Conservation (phyloP, 139 green algal species). For the Desmodesmus armatus region DNA sequence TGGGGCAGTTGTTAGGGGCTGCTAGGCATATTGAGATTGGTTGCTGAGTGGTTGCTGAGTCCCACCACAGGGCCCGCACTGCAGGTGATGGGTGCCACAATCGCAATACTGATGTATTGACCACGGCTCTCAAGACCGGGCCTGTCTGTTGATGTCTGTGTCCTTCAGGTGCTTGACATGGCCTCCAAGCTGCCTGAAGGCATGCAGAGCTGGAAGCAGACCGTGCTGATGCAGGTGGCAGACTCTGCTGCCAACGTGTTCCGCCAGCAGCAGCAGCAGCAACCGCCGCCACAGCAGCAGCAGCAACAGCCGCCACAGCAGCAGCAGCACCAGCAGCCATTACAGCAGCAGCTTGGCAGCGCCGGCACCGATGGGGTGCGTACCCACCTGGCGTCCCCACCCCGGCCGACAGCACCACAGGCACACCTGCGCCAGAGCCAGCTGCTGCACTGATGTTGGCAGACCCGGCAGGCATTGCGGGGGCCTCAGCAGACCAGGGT, state of each 20-base stretch:
- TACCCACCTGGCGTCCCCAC: not conserved
- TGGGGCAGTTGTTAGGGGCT: too few relatives aligned
- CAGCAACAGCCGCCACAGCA: conserved; percentile 17
- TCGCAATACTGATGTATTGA: too few relatives aligned
- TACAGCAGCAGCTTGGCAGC: not conserved
- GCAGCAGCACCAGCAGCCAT: not conserved
- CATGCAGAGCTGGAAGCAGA: not conserved
- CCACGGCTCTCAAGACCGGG: too few relatives aligned
- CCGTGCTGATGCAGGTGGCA: not conserved
- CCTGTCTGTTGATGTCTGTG: too few relatives aligned
- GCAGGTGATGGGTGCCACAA: too few relatives aligned
- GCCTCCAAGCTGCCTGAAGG: conserved; percentile 3
- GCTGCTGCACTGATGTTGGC: not conserved
- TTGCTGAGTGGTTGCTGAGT: too few relatives aligned
- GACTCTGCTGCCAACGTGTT: not conserved
- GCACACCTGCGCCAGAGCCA: not conserved
- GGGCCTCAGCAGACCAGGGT: not conserved
- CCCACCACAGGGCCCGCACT: too few relatives aligned
- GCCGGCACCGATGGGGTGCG: not conserved
- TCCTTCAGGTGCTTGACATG: too few relatives aligned
- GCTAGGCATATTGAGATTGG: too few relatives aligned
- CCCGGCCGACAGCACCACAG: not conserved
- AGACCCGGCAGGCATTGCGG: not conserved
- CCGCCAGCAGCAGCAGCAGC: not conserved
- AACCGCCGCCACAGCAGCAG: not conserved